Percentiles rank a stretch among this genome's conserved stretches.
These are phyloP conservation scores for Aspergillus pseudoglaucus DNA, from an alignment of 2,329 filamentous ascomycete species.

Conservation along the genomic window DNA sequence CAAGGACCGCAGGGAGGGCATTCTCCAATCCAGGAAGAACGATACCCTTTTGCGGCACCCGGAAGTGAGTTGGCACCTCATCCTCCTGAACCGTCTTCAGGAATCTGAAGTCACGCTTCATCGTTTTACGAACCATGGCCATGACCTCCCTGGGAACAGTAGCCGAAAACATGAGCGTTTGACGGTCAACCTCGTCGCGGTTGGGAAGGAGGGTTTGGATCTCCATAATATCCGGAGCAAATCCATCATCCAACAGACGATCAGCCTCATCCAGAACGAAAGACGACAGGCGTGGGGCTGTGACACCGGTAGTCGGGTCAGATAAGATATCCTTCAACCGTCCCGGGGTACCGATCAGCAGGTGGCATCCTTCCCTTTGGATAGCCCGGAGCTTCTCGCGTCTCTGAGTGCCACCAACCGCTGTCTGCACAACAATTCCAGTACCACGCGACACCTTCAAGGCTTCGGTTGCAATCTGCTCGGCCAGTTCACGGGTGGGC, in stretches of 20 bases:
- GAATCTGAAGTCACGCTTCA: conserved; percentile 80
- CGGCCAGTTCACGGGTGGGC: conserved; percentile 57
- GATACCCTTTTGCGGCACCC: conserved; percentile 73
- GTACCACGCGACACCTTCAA: conserved; percentile 59
- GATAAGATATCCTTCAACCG: conserved; percentile 74
- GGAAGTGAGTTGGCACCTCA: conserved; percentile 77
- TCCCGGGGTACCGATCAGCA: conserved; percentile 86
- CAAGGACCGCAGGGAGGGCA: conserved; percentile 66
- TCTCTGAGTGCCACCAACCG: conserved; percentile 91
- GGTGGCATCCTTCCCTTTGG: conserved; percentile 70
- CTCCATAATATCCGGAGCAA: conserved; percentile 57
- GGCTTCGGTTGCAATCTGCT: conserved; percentile 66
- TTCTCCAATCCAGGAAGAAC: conserved; percentile 65
- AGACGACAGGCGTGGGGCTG: conserved; percentile 54
- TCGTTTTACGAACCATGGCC: conserved; percentile 66
- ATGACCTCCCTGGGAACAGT: conserved; percentile 84
- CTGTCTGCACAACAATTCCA: conserved; percentile 63
- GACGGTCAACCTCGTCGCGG: conserved; percentile 58
- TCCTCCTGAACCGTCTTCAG: conserved; percentile 79
- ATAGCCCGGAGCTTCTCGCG: conserved; percentile 59
- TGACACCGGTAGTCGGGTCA: conserved; percentile 57
- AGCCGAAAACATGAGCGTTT: conserved; percentile 92
- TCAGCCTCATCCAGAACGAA: conserved; percentile 63
- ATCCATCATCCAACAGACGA: conserved; percentile 61
- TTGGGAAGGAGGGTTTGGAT: conserved; percentile 61